A percentile compares a stretch with the other conserved stretches of the same genome.
phyloP scores from a whole-genome alignment of 2,329 filamentous ascomycete species.

The Clarireedia sp. region DNA sequence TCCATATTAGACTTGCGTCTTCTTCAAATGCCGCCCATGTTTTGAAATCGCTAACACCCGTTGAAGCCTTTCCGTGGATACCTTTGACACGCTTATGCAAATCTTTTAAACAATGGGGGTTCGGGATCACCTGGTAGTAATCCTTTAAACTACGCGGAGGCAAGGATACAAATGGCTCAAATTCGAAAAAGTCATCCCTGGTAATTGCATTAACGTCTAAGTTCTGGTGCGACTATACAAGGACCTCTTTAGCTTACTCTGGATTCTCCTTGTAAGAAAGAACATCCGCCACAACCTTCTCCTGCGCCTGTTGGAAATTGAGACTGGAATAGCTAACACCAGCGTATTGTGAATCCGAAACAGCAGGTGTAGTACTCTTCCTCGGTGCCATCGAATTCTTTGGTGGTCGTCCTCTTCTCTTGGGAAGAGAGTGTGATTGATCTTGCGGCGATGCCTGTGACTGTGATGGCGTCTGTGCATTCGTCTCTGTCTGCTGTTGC shows the following conservation, averaged over 20 bases:
- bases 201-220: not conserved
- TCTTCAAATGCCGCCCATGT: conserved; percentile 77
- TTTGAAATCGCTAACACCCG: conserved; percentile 61
- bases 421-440: conserved; percentile 12
- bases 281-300: conserved; percentile 72
- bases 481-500: not conserved
- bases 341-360: conserved; percentile 47
- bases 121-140: conserved; percentile 77
- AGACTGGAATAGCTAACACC: conserved; percentile 60
- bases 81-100: conserved; percentile 72
- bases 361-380: conserved; percentile 33
- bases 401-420: conserved; percentile 20
- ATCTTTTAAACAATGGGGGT: conserved; percentile 70
- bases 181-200: conserved; percentile 62
- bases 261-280: conserved; percentile 44
- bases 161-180: conserved; percentile 68
- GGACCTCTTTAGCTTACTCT: conserved; percentile 40
- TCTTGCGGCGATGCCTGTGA: not conserved
- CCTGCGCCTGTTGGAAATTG: conserved; percentile 76
- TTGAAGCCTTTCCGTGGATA: conserved; percentile 55
- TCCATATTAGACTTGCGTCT: conserved; percentile 74
- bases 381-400: conserved; percentile 27
- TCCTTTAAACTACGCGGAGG: conserved; percentile 69
- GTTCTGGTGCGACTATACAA: not conserved
- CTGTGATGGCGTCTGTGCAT: not conserved